These are phyloP conservation scores for Ambrosia hybrid DNA, from an alignment of 140 eudicot species.

Conservation along the genomic window DNA sequence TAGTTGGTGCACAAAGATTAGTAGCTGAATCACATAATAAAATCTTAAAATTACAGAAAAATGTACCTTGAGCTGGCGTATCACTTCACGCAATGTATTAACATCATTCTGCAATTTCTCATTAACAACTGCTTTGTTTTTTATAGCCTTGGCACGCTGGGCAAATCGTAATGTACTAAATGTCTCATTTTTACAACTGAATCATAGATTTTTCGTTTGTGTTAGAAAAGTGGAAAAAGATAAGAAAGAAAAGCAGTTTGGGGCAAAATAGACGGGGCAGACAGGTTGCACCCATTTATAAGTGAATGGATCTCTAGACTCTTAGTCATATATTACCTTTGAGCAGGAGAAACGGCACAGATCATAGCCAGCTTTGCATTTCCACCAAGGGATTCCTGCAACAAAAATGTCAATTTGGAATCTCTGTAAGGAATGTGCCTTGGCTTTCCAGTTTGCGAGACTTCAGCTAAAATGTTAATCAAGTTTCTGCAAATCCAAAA, in stretches of 20 bases:
- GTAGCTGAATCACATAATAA: neutral
- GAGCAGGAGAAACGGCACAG: conserved; percentile 93
- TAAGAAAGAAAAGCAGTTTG: neutral
- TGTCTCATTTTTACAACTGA: conserved; percentile 93
- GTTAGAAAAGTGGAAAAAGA: conserved; percentile 4
- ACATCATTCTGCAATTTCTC: conserved; percentile 90
- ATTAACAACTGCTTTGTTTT: conserved; percentile 88
- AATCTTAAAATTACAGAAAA: neutral
- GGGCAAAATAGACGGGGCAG: neutral
- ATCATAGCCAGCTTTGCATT: conserved; percentile 94
- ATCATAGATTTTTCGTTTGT: conserved; percentile 12
- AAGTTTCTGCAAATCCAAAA: conserved; percentile 63
- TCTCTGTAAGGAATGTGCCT: conserved; percentile 99
- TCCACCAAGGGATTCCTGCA: conserved; percentile 99
- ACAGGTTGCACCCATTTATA: neutral
- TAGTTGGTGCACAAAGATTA: neutral
- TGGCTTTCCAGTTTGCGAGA: conserved; percentile 94
- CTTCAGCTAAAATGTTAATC: conserved; percentile 90
- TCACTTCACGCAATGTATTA: conserved; percentile 77
- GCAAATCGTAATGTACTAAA: conserved; percentile 90
- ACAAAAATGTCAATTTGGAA: conserved; percentile 89
- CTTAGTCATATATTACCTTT: conserved; percentile 43
- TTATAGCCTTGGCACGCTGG: conserved; percentile 94
- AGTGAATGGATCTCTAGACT: neutral
- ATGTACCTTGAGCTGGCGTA: conserved; percentile 67